Percentiles rank a stretch among this genome's conserved stretches.
Conservation (phyloP, 129 eudicot species). For the Chrysanthemum seticuspe region DNA sequence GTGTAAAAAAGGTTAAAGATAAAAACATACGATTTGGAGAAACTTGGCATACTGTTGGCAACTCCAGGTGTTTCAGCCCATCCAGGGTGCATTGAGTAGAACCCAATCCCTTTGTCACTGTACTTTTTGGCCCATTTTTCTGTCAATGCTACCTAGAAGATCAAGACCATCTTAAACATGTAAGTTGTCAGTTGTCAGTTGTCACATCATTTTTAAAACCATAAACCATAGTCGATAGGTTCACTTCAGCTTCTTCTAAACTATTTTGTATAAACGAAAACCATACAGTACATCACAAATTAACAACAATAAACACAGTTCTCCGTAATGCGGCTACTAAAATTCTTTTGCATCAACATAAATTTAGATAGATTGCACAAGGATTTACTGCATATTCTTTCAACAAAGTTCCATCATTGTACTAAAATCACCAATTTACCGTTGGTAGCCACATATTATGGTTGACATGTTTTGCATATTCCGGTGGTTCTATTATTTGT, state of each 20-base stretch:
- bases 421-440: too few relatives aligned
- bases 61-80: constrained; percentile 98
- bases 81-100: constrained; percentile 96
- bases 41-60: constrained; percentile 65
- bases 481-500: too few relatives aligned
- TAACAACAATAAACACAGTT: too few relatives aligned
- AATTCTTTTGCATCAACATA: too few relatives aligned
- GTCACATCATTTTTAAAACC: neutral
- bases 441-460: neutral
- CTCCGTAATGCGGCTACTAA: too few relatives aligned
- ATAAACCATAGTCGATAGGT: neutral
- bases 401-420: too few relatives aligned
- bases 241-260: too few relatives aligned
- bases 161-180: constrained; percentile 9
- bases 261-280: too few relatives aligned
- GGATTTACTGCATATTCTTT: too few relatives aligned
- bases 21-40: constrained; percentile 57
- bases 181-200: neutral
- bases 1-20: neutral
- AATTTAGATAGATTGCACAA: too few relatives aligned
- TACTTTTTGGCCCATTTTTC: constrained; percentile 84
- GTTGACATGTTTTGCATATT: too few relatives aligned
- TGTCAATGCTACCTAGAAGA: constrained; percentile 79
- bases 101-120: constrained; percentile 67
- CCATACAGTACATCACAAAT: too few relatives aligned